Base-by-base conservation (phyloP, 148 eudicot species). In the Amaranthus cruentus region DNA sequence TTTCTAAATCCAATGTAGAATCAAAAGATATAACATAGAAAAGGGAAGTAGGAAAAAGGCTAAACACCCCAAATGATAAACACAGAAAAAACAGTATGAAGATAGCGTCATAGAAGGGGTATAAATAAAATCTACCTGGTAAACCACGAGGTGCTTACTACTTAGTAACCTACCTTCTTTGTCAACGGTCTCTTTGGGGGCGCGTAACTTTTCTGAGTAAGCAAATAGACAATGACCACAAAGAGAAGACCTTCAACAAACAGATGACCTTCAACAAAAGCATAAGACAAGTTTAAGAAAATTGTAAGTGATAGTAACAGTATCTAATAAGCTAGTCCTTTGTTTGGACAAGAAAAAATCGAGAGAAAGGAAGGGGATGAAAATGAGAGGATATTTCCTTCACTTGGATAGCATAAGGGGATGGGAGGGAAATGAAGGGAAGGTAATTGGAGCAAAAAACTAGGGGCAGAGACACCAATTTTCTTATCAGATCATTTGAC, bases 121-220 rank as follows among this genome's bases (percentile, higher is more conserved):
- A 28, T 28, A 28, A 0, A 28, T 28, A 28, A 28, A 28, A 28
- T 28, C 38, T 0, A 28, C 38, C 2, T 28, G 38, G 38, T 28
- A 28, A 28, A 28, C 38, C 38, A 28, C 38, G 38, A 28, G 38
- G 38, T 28, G 38, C 38, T 28, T 28, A 28, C 38, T 28, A 28
- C 38, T 28, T 28, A 28, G 8, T 9, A 54, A 76, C 77, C 59
- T 71, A 95, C 99, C 99, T 90, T 88, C 70, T 88, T 76, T 28
- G 97, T 86, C 79, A 95, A 78, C 48, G 99, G 99, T 66, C 91
- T 86, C 80, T 92, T 95, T 38, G 99, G 99, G 66, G 99, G 97
- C 73, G 88, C 92, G 72, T 95, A 95, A 92, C 99, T 95, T 76
- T 95, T 95, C 64, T 90, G 97, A 52, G 92, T 84, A 4, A 95